These are phyloP conservation scores for Dipodascus geniculatus DNA, from an alignment of 805 yeast species.

Conservation along the genomic window DNA sequence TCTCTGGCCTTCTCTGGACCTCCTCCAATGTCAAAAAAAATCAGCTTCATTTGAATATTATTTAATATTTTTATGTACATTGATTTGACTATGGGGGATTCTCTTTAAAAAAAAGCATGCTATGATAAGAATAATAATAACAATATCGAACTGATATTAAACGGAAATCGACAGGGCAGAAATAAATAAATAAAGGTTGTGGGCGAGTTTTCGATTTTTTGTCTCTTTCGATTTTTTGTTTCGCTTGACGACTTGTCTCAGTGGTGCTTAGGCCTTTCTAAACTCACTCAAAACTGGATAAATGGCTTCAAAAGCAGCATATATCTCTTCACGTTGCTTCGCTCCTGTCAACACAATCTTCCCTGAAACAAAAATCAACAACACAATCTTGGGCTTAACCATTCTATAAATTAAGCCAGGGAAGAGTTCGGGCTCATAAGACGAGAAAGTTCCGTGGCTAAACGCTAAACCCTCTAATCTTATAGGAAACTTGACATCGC, in stretches of 20 bases:
- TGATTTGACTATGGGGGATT: neutral
- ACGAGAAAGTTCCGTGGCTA: slow-evolving; percentile 96
- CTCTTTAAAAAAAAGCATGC: neutral
- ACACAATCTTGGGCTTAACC: slow-evolving; percentile 97
- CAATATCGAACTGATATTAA: neutral
- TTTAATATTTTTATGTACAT: slow-evolving; percentile 1
- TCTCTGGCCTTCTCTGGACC: no score
- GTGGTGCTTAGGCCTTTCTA: slow-evolving; percentile 56
- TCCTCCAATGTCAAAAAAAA: no score
- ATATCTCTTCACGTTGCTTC: slow-evolving; percentile 95
- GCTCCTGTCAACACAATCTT: slow-evolving; percentile 98
- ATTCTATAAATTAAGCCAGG: slow-evolving; percentile 98
- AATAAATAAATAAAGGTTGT: neutral
- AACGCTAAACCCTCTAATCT: slow-evolving; percentile 95
- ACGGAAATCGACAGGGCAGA: neutral
- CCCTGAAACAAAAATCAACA: slow-evolving; percentile 91
- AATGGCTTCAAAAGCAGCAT: slow-evolving; percentile 95
- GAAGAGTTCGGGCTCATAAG: slow-evolving; percentile 95
- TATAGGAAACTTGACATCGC: slow-evolving; percentile 97
- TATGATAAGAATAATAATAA: neutral
- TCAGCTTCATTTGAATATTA: neutral
- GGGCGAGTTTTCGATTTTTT: neutral
- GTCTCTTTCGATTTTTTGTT: neutral
- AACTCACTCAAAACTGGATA: slow-evolving; percentile 98
- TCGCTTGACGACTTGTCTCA: neutral